Evolutionary conservation across 305 asterid genomes (phyloP).

Genomic region (Fraxinus dipetala): DNA sequence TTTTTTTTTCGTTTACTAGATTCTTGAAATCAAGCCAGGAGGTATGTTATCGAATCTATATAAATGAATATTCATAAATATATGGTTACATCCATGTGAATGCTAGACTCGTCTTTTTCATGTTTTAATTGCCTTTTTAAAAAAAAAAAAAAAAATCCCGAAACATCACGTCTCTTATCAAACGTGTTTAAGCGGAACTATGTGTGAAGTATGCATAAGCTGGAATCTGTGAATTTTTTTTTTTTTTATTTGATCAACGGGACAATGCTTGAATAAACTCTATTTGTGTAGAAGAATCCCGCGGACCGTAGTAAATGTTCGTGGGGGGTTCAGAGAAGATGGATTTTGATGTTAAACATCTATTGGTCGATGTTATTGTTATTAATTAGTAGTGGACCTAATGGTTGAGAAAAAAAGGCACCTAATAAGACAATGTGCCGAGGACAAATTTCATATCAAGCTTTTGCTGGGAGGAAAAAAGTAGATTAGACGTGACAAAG

Average conservation of each 20-base stretch:
- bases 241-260: conserved; percentile 11
- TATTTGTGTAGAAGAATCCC: background rate
- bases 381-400: background rate
- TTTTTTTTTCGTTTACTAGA: background rate
- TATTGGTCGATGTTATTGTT: background rate
- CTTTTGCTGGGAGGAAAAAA: conserved; percentile 17
- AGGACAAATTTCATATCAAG: conserved; percentile 12
- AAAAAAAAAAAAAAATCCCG: too few relatives aligned
- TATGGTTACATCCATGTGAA: background rate
- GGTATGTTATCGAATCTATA: background rate
- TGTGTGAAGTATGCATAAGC: conserved; percentile 6
- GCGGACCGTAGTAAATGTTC: background rate
- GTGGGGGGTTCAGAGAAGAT: background rate
- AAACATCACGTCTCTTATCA: background rate
- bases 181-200: background rate
- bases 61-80: background rate
- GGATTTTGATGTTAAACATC: background rate
- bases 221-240: conserved; percentile 13
- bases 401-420: conserved; percentile 17
- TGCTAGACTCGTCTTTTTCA: background rate
- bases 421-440: background rate
- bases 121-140: background rate
- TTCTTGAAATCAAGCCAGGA: background rate
- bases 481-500: conserved; percentile 18
- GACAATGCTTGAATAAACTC: background rate